Evolutionary conservation across 2,329 filamentous ascomycete genomes (phyloP), one percentile per base, ranked within the genome.

Genomic region (Dactylellina cionopaga): DNA sequence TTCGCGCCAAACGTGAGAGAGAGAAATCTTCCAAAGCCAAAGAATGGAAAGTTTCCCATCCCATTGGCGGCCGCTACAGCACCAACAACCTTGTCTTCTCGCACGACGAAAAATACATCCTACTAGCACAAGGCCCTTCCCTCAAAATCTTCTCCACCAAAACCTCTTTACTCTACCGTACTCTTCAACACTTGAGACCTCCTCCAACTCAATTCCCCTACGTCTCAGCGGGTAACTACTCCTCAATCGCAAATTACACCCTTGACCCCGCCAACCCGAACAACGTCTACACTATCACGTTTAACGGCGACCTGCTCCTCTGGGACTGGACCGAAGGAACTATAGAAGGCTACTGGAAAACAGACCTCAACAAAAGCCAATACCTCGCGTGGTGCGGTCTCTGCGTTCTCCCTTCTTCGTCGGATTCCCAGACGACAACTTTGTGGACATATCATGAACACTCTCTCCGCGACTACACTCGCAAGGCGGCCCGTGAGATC

Each of bases 141-240:
- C 83, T 97, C 59, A 90, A 92, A 79, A 85, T 96, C 24, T 96
- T 95, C 80, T 90, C 91, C 1, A 87, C 91, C 27, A 83, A 87
- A 75, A 92, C 92, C 60, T 98, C 95, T 1, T 86, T 96, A 52
- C 86, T 96, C 19, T 84, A 92, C 46, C 88, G 92, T 75, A 87
- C 88, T 63, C 89, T 97, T 51, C 82, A 71, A 37, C 66, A 71
- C 22, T 58, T 71, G 17, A 58, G 41, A 27, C 66, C 66, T 15
- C 66, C 66, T 17, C 51, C 66, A 1, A 58, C 58, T 7, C 35
- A 22, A 13, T 71, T 58, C 43, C 51, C 66, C 7, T 71, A 71
- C 33, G 10, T 31, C 85, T 10, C 82, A 89, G 75, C 83, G 76
- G 78, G 80, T 76, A 52, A 55, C 60, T 56, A 64, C 51, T 65